These are phyloP conservation scores for Tolypocladium ophioglossoides DNA, from an alignment of 2,329 filamentous ascomycete species.

Conservation along the genomic window DNA sequence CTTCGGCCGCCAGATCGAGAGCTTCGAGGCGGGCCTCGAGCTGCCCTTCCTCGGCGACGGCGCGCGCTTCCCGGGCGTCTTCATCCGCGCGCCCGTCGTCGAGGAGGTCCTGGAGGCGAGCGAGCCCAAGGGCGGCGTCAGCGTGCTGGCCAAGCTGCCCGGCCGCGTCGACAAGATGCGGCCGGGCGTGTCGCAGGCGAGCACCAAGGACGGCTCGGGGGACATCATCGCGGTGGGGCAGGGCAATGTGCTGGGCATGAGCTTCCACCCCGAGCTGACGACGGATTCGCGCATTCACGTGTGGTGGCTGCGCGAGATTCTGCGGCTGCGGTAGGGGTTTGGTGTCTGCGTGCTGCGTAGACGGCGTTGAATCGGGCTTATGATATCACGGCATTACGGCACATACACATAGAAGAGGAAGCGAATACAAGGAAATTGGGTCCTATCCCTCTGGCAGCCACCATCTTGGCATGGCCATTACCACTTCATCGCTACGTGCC, in stretches of 20 bases:
- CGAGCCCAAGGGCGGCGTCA: constrained; percentile 20
- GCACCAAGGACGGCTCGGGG: constrained; percentile 35
- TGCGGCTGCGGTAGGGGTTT: constrained; percentile 10
- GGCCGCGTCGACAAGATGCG: constrained; percentile 26
- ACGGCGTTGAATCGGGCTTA: neutral
- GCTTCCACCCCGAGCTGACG: constrained; percentile 92
- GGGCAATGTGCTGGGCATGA: constrained; percentile 86
- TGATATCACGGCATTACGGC: neutral
- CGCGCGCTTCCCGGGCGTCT: constrained; percentile 62
- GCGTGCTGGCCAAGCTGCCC: constrained; percentile 42
- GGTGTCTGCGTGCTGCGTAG: neutral
- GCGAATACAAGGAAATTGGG: neutral
- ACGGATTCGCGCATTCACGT: constrained; percentile 78
- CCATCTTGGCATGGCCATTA: no score
- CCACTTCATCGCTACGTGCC: no score
- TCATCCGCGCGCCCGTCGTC: constrained; percentile 90
- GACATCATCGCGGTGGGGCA: constrained; percentile 86
- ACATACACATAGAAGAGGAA: neutral
- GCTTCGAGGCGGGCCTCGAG: constrained; percentile 67
- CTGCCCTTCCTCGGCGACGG: constrained; percentile 54
- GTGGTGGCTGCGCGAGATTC: constrained; percentile 77
- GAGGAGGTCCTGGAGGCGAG: constrained; percentile 57
- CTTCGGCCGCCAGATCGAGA: constrained; percentile 88
- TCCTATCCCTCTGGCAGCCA: neutral
- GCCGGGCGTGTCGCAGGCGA: constrained; percentile 24